Evolutionary conservation across 2,329 filamentous ascomycete genomes (phyloP).

Genomic region (Coniella lustricola): DNA sequence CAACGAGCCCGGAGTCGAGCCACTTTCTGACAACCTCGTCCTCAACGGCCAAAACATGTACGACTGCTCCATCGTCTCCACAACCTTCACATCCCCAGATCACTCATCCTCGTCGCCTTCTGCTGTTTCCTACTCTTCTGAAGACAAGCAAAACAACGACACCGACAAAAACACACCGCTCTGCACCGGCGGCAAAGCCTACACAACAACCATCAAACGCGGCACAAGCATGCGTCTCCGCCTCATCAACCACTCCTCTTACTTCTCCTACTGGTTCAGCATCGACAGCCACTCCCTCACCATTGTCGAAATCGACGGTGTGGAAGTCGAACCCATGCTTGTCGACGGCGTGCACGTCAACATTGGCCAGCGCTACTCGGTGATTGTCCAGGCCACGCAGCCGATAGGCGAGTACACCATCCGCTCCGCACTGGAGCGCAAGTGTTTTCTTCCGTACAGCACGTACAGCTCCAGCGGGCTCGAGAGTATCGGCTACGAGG

Average conservation of each 20-base stretch:
- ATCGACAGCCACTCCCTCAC: conserved; percentile 31
- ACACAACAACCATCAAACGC: conserved; percentile 25
- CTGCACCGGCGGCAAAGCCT: conserved; percentile 27
- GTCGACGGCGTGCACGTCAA: conserved; percentile 31
- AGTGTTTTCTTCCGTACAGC: conserved; percentile 29
- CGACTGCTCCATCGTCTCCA: conserved; percentile 26
- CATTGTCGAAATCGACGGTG: conserved; percentile 34
- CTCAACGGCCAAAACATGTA: conserved; percentile 33
- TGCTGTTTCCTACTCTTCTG: conserved; percentile 20
- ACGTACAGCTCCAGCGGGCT: conserved; percentile 26
- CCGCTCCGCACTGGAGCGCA: conserved; percentile 27
- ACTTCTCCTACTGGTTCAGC: conserved; percentile 31
- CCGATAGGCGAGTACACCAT: conserved; percentile 28
- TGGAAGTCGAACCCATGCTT: conserved; percentile 29
- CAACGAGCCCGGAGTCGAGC: conserved; percentile 31
- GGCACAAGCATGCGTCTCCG: conserved; percentile 27
- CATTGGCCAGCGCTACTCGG: conserved; percentile 32
- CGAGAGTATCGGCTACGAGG: conserved; percentile 22
- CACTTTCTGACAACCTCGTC: conserved; percentile 33
- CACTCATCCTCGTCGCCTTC: conserved; percentile 18
- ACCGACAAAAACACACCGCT: background rate
- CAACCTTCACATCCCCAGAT: conserved; percentile 19
- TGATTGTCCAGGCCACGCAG: conserved; percentile 27
- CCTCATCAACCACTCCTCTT: conserved; percentile 34
- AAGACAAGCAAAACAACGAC: conserved; percentile 3